A percentile compares a stretch with the other conserved stretches of the same genome.
Conservation (phyloP, 2,329 filamentous ascomycete species). For the Fusarium sp. region DNA sequence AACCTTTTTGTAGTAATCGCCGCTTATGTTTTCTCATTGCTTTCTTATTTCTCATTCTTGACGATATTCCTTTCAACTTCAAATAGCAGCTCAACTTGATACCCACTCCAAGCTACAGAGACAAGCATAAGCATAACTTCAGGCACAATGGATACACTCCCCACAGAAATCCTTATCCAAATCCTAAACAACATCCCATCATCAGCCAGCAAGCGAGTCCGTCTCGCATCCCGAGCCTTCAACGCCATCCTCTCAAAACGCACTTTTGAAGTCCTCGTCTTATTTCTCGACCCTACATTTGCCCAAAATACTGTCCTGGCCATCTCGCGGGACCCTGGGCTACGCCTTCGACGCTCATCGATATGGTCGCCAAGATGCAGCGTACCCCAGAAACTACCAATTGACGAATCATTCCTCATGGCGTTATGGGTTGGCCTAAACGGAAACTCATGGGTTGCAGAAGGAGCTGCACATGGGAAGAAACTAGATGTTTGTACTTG, state of each 20-base stretch:
- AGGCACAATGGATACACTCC: slow-evolving; percentile 50
- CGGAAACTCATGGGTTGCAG: slow-evolving; percentile 44
- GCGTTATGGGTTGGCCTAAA: slow-evolving; percentile 49
- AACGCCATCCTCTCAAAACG: slow-evolving; percentile 48
- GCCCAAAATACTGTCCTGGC: slow-evolving; percentile 44
- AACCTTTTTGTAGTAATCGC: background rate
- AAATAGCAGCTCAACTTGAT: background rate
- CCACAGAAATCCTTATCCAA: slow-evolving; percentile 49
- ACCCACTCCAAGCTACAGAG: background rate
- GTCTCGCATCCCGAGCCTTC: slow-evolving; percentile 52
- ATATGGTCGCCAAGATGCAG: slow-evolving; percentile 55
- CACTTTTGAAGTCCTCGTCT: slow-evolving; percentile 48
- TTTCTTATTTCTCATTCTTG: background rate
- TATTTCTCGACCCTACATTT: slow-evolving; percentile 48
- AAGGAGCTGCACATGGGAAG: slow-evolving; percentile 10
- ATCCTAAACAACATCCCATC: slow-evolving; percentile 48
- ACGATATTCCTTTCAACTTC: background rate
- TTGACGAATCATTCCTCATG: slow-evolving; percentile 51
- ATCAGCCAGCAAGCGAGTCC: slow-evolving; percentile 42
- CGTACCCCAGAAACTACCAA: slow-evolving; percentile 48
- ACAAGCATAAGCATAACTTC: background rate
- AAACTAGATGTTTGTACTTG: slow-evolving; percentile 27
- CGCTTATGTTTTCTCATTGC: background rate
- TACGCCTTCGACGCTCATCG: slow-evolving; percentile 40
- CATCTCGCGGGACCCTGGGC: slow-evolving; percentile 41